Evolutionary conservation across 306 rosid species (phyloP).

Genomic region (Oemleria cerasiformis): DNA sequence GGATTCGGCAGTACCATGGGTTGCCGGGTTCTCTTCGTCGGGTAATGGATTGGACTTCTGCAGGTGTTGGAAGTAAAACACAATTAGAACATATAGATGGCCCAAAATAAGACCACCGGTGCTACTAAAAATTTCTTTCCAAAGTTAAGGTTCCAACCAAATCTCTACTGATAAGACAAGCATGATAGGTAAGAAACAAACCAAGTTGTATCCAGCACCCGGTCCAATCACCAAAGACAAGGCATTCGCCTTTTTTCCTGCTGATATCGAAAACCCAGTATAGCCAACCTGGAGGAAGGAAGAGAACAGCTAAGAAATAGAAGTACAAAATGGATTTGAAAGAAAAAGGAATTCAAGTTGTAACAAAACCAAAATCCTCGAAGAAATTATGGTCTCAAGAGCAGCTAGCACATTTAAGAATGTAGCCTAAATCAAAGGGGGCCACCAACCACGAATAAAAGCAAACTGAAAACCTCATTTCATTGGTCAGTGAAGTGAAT

Average conservation of each 20-base stretch:
- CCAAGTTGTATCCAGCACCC: constrained; percentile 95
- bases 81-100: neutral
- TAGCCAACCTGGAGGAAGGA: constrained; percentile 50
- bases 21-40: constrained; percentile 39
- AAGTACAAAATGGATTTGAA: neutral
- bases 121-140: neutral
- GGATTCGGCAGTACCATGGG: constrained; percentile 24
- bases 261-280: constrained; percentile 74
- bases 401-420: neutral
- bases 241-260: constrained; percentile 61
- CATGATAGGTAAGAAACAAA: constrained; percentile 23
- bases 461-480: neutral
- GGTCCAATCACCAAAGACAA: constrained; percentile 85
- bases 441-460: neutral
- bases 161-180: neutral
- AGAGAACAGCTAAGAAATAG: constrained; percentile 4
- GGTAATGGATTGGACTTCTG: constrained; percentile 83
- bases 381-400: neutral
- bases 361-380: neutral
- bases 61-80: constrained; percentile 25
- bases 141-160: neutral
- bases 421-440: constrained; percentile 2
- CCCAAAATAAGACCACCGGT: neutral
- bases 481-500: neutral
- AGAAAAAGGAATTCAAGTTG: neutral